phyloP scores from a whole-genome alignment of 2,329 filamentous ascomycete species.

The Microsporum canis region DNA sequence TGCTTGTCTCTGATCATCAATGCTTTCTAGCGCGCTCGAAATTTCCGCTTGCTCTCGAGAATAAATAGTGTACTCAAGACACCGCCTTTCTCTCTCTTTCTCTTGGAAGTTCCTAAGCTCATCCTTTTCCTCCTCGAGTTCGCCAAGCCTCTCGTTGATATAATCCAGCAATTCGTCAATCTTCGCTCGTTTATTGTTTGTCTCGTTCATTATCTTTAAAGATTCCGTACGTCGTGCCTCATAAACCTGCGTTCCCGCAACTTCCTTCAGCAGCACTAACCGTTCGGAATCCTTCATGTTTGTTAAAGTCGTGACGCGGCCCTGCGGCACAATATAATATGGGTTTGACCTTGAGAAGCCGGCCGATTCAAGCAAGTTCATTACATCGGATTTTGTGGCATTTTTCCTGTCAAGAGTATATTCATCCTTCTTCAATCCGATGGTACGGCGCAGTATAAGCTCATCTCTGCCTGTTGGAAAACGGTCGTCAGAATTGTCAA shows the following conservation, averaged over 20 bases:
- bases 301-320: constrained; percentile 85
- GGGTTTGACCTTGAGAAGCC: constrained; percentile 96
- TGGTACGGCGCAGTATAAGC: constrained; percentile 81
- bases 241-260: constrained; percentile 96
- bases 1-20: constrained; percentile 70
- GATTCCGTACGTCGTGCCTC: constrained; percentile 85
- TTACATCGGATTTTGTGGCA: constrained; percentile 84
- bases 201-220: constrained; percentile 92
- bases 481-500: constrained; percentile 92
- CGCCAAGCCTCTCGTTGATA: constrained; percentile 77
- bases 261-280: constrained; percentile 83
- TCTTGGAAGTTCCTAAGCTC: constrained; percentile 89
- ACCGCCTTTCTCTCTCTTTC: constrained; percentile 82
- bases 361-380: constrained; percentile 88
- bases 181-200: constrained; percentile 84
- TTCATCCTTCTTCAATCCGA: constrained; percentile 96
- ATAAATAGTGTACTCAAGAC: constrained; percentile 89
- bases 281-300: constrained; percentile 98
- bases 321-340: constrained; percentile 98
- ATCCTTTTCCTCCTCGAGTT: constrained; percentile 94
- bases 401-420: constrained; percentile 97
- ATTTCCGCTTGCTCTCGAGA: constrained; percentile 77
- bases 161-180: constrained; percentile 87
- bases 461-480: constrained; percentile 90
- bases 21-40: constrained; percentile 62